phyloP scores from a whole-genome alignment of 2,329 filamentous ascomycete genomes.

The Diaporthe australafricana region DNA sequence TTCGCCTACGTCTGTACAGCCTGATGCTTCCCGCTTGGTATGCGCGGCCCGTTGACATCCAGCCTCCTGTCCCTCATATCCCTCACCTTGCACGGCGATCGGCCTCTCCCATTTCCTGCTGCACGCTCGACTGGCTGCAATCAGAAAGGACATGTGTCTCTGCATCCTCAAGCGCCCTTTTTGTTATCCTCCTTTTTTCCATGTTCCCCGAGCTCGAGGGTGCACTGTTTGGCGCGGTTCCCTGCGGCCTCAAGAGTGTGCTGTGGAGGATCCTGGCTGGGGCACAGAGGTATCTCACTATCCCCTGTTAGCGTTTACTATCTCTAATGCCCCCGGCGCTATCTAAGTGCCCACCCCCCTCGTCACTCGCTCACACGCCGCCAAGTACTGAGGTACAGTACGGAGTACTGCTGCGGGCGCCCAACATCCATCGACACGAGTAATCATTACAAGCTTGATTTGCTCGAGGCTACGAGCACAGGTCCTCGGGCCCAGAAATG shows the following conservation, averaged over 20 bases:
- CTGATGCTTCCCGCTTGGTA: conserved; percentile 30
- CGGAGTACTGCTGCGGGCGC: conserved; percentile 9
- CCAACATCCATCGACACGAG: not conserved
- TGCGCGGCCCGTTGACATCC: conserved; percentile 23
- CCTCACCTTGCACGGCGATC: not conserved
- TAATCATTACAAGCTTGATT: not conserved
- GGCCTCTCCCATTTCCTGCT: not conserved
- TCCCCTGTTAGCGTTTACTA: conserved; percentile 35
- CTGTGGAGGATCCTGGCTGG: not conserved
- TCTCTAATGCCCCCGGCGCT: conserved; percentile 21
- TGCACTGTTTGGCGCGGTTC: not conserved
- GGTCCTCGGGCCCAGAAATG: not conserved
- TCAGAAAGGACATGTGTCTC: not conserved
- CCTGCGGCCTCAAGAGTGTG: not conserved
- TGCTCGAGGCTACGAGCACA: not conserved
- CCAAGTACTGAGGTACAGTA: conserved; percentile 15
- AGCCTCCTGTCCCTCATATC: conserved; percentile 7
- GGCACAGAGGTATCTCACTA: conserved; percentile 30
- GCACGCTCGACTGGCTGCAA: not conserved
- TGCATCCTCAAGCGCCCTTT: not conserved
- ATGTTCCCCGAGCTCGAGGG: not conserved
- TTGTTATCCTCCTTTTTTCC: not conserved
- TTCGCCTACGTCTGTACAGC: not conserved
- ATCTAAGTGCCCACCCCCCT: conserved; percentile 35
- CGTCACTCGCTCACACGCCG: conserved; percentile 28